Percentiles rank a stretch among this genome's conserved stretches.
These are phyloP conservation scores for Jatropha curcas DNA, from an alignment of 345 rosid species.

Conservation along the genomic window DNA sequence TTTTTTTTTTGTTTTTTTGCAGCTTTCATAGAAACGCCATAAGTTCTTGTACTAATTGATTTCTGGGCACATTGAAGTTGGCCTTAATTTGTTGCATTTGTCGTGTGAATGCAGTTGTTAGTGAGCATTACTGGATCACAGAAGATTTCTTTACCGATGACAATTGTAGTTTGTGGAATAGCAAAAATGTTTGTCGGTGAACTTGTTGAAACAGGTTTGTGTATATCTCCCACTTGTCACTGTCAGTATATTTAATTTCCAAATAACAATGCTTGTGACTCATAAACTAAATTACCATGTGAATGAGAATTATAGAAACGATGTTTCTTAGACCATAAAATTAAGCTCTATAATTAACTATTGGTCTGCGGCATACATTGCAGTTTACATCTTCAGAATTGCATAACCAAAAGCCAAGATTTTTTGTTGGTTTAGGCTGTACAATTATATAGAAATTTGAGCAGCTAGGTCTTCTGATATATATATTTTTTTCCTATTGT, in stretches of 20 bases:
- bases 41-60: background rate
- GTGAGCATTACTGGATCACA: constrained; percentile 79
- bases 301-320: background rate
- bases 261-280: background rate
- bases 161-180: constrained; percentile 83
- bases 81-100: background rate
- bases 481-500: constrained; percentile 1
- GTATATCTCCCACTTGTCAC: background rate
- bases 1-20: no score
- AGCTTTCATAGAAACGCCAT: background rate
- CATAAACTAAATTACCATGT: background rate
- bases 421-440: background rate
- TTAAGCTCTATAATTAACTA: background rate
- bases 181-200: constrained; percentile 99
- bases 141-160: constrained; percentile 76
- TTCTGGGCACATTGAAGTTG: constrained; percentile 1
- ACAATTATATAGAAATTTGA: background rate
- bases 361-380: background rate
- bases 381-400: background rate
- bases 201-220: constrained; percentile 82
- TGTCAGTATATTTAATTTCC: background rate
- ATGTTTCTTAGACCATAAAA: background rate
- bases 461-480: background rate
- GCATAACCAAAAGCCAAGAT: background rate
- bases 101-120: constrained; percentile 57